Base-by-base conservation (phyloP, 108 stramenopile genomes). In the Schizochytrium sp. region DNA sequence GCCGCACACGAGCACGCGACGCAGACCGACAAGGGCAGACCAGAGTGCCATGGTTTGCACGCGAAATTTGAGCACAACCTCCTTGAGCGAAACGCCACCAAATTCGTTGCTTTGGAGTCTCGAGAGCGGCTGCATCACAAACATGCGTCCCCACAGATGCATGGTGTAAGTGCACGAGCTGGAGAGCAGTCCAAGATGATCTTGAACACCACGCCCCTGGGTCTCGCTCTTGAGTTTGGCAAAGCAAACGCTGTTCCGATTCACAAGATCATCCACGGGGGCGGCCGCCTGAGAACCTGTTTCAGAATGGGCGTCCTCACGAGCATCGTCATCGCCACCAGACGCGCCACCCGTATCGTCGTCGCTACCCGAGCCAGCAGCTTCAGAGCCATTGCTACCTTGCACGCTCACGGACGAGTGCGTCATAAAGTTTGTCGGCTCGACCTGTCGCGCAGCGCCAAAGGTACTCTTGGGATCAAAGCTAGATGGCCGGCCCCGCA, bases 21-120 rank as follows among this genome's bases (percentile, higher is more conserved):
- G 45, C 48, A 83, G 76, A 23, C 76, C n/a, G 3, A 83, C 51
- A 8, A 83, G 28, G 6, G 76, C 45, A 3, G 76, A 8, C 76
- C 76, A 83, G 45, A 83, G 51, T 8, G 76, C n/a, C 76, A 83
- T 83, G 12, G 76, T 83, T 4, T 83, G 76, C n/a, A 83, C 76
- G 3, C 76, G 45, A 4, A 83, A 34, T 12, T 53, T 47, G 2
- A 83, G 51, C 10, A 83, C 76, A 34, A 83, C 48, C 6, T 83
- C 23, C n/a, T 53, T 47, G 51, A 83, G 76, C 14, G 76, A 83
- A 16, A 53, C 23, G 23, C 76, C 76, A 18, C 76, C 76, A 2
- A 83, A 83, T 23, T 83, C 76, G 51, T 83, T 83, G 76, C 48
- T 12, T 45, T 28, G 76, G 2, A 83, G 28, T 14, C 23, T 83